phyloP scores from a whole-genome alignment of 257 asterid genomes.

The Solanum arcanum region DNA sequence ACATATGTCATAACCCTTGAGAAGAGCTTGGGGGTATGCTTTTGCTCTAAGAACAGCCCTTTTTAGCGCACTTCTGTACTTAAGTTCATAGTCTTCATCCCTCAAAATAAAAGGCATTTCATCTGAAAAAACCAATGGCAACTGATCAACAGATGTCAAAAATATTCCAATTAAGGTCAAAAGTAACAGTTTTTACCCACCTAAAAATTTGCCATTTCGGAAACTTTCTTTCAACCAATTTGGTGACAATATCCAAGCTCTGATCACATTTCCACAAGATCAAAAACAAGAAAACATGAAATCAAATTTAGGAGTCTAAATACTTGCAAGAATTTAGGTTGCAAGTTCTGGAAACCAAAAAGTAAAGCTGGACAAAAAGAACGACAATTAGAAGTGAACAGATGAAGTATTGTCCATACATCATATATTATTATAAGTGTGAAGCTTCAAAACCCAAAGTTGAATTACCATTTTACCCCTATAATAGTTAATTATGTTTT shows the following conservation, averaged over 20 bases:
- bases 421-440: too few species aligned
- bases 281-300: background rate
- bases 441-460: too few species aligned
- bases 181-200: constrained; percentile 23
- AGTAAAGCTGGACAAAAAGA: background rate
- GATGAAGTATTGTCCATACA: background rate
- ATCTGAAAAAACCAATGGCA: constrained; percentile 28
- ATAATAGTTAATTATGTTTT: too few species aligned
- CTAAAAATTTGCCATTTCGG: constrained; percentile 58
- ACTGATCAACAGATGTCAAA: background rate
- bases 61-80: constrained; percentile 49
- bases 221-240: constrained; percentile 88
- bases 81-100: constrained; percentile 52
- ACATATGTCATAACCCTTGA: constrained; percentile 65
- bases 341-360: background rate
- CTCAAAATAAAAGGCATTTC: constrained; percentile 59
- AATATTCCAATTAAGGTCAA: background rate
- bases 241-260: constrained; percentile 86
- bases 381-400: background rate
- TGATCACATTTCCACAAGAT: constrained; percentile 4
- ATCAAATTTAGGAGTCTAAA: background rate
- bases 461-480: too few species aligned
- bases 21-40: constrained; percentile 43
- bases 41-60: constrained; percentile 51
- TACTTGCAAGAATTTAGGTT: background rate